Evolutionary conservation across 768 basidiomycete genomes (phyloP).

Genomic region (Trametes sanguinea): DNA sequence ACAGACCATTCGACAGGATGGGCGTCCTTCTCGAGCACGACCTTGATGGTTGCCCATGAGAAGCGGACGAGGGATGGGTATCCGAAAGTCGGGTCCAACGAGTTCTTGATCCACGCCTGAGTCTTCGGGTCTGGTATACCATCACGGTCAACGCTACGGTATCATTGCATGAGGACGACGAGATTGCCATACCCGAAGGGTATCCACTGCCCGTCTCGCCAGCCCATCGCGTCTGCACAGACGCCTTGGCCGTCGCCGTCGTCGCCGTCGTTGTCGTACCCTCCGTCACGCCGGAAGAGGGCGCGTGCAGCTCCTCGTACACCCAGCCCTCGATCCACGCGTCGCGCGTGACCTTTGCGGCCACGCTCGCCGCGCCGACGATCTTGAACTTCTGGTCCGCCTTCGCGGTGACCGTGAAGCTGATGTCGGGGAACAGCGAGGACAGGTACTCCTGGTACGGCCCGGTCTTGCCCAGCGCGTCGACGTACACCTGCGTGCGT

Average conservation of each 20-base stretch:
- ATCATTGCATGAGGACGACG: too few relatives aligned
- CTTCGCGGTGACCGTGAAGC: constrained; percentile 88
- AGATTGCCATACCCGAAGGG: constrained; percentile 65
- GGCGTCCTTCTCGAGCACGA: constrained; percentile 77
- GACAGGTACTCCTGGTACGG: constrained; percentile 87
- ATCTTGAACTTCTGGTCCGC: constrained; percentile 97
- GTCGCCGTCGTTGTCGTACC: background rate
- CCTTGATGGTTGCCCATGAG: constrained; percentile 93
- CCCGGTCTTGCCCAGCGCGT: constrained; percentile 86
- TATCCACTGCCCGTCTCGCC: constrained; percentile 78
- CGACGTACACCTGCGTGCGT: constrained; percentile 76
- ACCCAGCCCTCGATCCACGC: constrained; percentile 86
- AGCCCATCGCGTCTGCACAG: constrained; percentile 33
- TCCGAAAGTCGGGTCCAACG: constrained; percentile 88
- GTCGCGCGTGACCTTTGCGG: constrained; percentile 95
- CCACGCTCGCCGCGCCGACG: constrained; percentile 96
- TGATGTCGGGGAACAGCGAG: constrained; percentile 76
- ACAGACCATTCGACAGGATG: constrained; percentile 79
- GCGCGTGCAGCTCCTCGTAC: constrained; percentile 56
- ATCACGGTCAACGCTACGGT: background rate
- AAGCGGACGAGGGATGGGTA: constrained; percentile 90
- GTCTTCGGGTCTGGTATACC: constrained; percentile 79
- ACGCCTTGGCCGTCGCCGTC: background rate
- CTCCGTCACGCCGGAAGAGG: background rate
- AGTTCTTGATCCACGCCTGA: constrained; percentile 75